Conservation (phyloP, 164 flowering plant genomes). For the Magnolia officinalis region DNA sequence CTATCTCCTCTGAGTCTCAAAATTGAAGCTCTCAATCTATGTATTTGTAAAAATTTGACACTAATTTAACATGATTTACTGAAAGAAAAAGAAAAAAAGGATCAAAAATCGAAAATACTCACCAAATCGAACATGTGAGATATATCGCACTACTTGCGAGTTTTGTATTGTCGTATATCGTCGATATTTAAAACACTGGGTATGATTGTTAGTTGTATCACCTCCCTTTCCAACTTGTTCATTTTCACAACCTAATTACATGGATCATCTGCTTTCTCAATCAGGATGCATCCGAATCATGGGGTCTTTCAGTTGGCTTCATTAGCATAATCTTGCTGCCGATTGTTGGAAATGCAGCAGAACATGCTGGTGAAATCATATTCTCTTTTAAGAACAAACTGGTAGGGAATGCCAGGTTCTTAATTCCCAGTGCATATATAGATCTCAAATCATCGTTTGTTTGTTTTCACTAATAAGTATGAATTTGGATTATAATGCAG, state of each 20-base stretch:
- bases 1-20: too few species aligned
- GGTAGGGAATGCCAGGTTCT: slow-evolving; percentile 36
- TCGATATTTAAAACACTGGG: too few species aligned
- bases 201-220: background rate
- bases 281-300: slow-evolving; percentile 74
- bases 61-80: too few species aligned
- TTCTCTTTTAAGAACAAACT: slow-evolving; percentile 87
- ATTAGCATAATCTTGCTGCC: slow-evolving; percentile 85
- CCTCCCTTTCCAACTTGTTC: background rate
- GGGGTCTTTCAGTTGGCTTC: slow-evolving; percentile 87
- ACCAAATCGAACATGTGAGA: too few species aligned
- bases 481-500: slow-evolving; percentile 37
- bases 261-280: background rate
- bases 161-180: too few species aligned
- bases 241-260: background rate
- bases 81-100: too few species aligned
- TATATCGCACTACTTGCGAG: too few species aligned
- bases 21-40: too few species aligned
- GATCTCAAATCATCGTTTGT: background rate
- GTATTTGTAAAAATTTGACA: too few species aligned
- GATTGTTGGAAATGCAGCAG: slow-evolving; percentile 93
- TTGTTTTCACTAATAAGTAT: background rate
- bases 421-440: background rate
- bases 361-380: slow-evolving; percentile 86
- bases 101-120: too few species aligned